Evolutionary conservation across 2,329 filamentous ascomycete genomes (phyloP).

Genomic region (Colletotrichum graminicola): DNA sequence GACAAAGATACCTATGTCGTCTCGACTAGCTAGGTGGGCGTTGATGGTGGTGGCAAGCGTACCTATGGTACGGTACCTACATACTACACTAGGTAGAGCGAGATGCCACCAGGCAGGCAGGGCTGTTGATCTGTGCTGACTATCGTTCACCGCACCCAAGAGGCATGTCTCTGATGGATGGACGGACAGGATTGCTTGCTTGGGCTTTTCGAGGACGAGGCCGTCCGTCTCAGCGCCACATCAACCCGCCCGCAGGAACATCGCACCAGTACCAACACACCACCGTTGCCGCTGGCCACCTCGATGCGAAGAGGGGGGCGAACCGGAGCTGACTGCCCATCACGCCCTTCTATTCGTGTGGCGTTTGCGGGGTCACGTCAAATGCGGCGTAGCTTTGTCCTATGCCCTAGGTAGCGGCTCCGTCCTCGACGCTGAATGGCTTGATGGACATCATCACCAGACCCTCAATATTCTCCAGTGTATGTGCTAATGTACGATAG

Average conservation of each 20-base stretch:
- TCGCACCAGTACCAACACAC: background rate
- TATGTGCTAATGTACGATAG: constrained; percentile 17
- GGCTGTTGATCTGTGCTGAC: constrained; percentile 9
- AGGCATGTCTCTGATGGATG: background rate
- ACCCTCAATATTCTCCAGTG: constrained; percentile 15
- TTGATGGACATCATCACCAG: constrained; percentile 22
- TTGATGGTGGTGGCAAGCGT: constrained; percentile 2
- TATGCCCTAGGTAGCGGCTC: background rate
- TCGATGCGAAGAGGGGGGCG: constrained; percentile 1
- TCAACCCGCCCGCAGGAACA: background rate
- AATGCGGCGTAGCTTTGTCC: constrained; percentile 13
- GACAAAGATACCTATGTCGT: background rate
- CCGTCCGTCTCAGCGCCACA: background rate
- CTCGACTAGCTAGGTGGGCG: background rate
- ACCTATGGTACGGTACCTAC: no score
- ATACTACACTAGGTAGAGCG: no score
- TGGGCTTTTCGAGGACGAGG: background rate
- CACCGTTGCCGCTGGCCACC: constrained; percentile 6
- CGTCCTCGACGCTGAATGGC: constrained; percentile 17
- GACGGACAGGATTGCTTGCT: background rate
- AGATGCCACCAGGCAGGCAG: background rate
- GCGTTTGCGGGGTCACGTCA: constrained; percentile 7
- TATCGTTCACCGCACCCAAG: constrained; percentile 21
- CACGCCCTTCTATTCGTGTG: constrained; percentile 11
- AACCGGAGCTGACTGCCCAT: background rate